Evolutionary conservation across 2,329 filamentous ascomycete genomes (phyloP), one percentile per base, ranked within the genome.

Genomic region (Colletotrichum eremochloae): DNA sequence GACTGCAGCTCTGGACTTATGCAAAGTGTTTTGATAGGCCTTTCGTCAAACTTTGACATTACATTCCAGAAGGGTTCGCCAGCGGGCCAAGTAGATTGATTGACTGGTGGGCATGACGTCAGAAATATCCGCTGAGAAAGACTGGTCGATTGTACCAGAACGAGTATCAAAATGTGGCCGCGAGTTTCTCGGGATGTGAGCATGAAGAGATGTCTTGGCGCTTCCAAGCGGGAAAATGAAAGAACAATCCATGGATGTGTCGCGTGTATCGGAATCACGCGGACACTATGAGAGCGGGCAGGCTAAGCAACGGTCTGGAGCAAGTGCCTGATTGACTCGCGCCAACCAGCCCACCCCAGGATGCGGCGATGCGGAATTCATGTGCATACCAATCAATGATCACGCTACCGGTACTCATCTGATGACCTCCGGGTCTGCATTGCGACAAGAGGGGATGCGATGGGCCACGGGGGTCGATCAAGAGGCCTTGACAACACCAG

Each of bases 311-410:
- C 52, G 58, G 65, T n/a, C n/a, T 53, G 44, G 58, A 40, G 46
- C 31, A 55, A 68, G 65, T 68, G 58, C 52, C 65, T 65, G 55
- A 53, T 70, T 71, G 69, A 71, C 69, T 71, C 69, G 58, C 44
- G 69, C 69, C 66, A 56, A 60, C 66, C 44, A 60, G 60, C 66
- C 31, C 31, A 69, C 48, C 69, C 69, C 60, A 50, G 58, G 33
- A 72, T 64, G 69, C 60, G 60, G 53, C 38, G 53, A 48, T 58
- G 44, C 36, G 52, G 65, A 63, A 29, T 44, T 68, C 57, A 57
- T 29, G n/a, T 53, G 29, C n/a, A 53, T 24, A 24, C 24, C 24
- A 57, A 42, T 38, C 40, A 44, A 44, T n/a, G 36, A 65, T 71
- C 68, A 67, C 68, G 57, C 40, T 62, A 40, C 42, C 64, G 52